Percentiles rank a stretch among this genome's conserved stretches.
These are phyloP conservation scores for Flagelloscypha sp. DNA, from an alignment of 768 basidiomycete genomes.

Conservation along the genomic window DNA sequence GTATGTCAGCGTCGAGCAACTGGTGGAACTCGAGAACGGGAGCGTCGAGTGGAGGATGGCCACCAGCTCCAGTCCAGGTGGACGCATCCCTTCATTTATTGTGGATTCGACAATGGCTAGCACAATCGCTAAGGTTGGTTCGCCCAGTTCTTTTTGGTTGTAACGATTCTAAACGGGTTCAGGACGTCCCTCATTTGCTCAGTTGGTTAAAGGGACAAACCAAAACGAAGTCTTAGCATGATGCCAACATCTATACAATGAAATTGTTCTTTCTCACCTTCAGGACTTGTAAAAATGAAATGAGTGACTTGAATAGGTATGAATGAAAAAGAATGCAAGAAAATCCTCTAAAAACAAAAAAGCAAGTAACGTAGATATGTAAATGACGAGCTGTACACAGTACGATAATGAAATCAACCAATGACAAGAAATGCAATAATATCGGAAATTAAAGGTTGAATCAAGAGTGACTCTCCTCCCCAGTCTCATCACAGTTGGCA, in stretches of 20 bases:
- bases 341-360: too few relatives aligned
- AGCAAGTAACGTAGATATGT: too few relatives aligned
- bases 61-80: constrained; percentile 64
- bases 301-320: too few relatives aligned
- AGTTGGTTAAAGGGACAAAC: too few relatives aligned
- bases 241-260: too few relatives aligned
- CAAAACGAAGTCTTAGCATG: too few relatives aligned
- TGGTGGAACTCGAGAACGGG: constrained; percentile 55
- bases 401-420: too few relatives aligned
- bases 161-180: neutral
- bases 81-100: constrained; percentile 57
- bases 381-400: too few relatives aligned
- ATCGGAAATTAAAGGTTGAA: too few relatives aligned
- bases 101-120: constrained; percentile 53
- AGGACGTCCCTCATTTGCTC: constrained; percentile 72
- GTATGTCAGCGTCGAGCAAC: constrained; percentile 62
- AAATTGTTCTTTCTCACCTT: constrained; percentile 1
- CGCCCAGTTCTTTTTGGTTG: neutral
- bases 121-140: constrained; percentile 51
- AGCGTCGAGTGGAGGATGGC: constrained; percentile 76
- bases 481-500: constrained; percentile 23
- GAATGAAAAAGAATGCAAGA: too few relatives aligned
- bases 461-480: constrained; percentile 20
- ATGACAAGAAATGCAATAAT: too few relatives aligned
- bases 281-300: too few relatives aligned